phyloP scores from a whole-genome alignment of 805 yeast species.

The Saccharomyces paradoxus region DNA sequence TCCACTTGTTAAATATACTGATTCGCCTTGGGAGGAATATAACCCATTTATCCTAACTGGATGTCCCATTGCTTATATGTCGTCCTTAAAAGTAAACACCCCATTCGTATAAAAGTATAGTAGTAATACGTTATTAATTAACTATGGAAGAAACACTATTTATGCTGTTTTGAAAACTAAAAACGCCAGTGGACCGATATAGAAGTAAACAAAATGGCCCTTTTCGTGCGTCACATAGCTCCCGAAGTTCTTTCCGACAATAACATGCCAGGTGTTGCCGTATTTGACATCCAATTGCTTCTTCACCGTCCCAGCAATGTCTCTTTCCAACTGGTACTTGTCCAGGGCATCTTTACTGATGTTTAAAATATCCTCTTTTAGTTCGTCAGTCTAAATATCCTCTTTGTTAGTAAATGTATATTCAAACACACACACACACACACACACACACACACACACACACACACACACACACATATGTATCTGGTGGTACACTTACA shows the following conservation, averaged over 20 bases:
- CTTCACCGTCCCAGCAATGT: conserved; percentile 58
- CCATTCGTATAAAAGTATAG: conserved; percentile 29
- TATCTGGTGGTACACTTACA: conserved; percentile 3
- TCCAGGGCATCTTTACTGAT: conserved; percentile 19
- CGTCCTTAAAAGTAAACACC: conserved; percentile 1
- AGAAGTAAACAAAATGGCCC: conserved; percentile 64
- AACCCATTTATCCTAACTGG: neutral
- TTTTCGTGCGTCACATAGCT: conserved; percentile 73
- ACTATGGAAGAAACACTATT: conserved; percentile 23
- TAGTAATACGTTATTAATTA: conserved; percentile 77
- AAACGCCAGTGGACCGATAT: conserved; percentile 60
- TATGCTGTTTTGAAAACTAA: conserved; percentile 62
- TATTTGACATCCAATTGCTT: conserved; percentile 52
- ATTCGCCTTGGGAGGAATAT: neutral
- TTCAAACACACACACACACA: neutral
- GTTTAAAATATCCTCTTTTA: conserved; percentile 22
- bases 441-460: neutral
- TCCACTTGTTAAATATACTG: neutral
- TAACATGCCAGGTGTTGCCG: conserved; percentile 75
- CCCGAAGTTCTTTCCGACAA: conserved; percentile 74
- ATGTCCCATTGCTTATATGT: conserved; percentile 4
- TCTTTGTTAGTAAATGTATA: conserved; percentile 1
- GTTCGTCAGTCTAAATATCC: conserved; percentile 19
- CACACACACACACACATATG: neutral
- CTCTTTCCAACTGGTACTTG: conserved; percentile 31